phyloP scores from a whole-genome alignment of 768 basidiomycete genomes.

The Leccinellum albellum region DNA sequence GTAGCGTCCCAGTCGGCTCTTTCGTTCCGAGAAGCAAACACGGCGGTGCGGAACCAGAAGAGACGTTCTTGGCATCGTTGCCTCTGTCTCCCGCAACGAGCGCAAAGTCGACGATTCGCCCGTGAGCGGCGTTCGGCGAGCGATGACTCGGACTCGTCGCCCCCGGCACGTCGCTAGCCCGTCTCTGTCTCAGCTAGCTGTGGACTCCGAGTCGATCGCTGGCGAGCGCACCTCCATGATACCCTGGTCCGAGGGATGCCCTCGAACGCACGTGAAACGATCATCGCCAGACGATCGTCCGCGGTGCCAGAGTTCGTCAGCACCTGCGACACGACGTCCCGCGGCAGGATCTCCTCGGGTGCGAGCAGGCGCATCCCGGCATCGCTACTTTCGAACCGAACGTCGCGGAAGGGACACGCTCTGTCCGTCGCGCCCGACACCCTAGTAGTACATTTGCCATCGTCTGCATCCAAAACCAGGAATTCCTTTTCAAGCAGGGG shows the following conservation, averaged over 20 bases:
- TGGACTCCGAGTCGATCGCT: background rate
- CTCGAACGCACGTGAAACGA: conserved; percentile 15
- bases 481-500: conserved; percentile 7
- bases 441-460: background rate
- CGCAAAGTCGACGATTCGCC: conserved; percentile 10
- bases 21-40: conserved; percentile 21
- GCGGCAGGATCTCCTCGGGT: conserved; percentile 9
- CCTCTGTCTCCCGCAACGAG: conserved; percentile 4
- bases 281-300: background rate
- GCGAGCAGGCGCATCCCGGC: background rate
- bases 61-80: background rate
- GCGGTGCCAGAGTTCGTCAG: conserved; percentile 1
- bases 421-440: background rate
- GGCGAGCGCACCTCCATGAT: conserved; percentile 13
- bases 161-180: conserved; percentile 5
- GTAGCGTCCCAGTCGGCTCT: background rate
- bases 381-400: conserved; percentile 14
- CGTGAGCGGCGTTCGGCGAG: background rate
- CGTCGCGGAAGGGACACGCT: conserved; percentile 15
- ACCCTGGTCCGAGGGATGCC: conserved; percentile 12
- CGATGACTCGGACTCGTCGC: background rate
- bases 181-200: conserved; percentile 2
- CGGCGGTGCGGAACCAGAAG: background rate
- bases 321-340: conserved; percentile 7
- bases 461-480: background rate